A percentile compares a stretch with the other conserved stretches of the same genome.
These are phyloP conservation scores for Cercospora brassicicola DNA, from an alignment of 2,329 filamentous ascomycete species.

Conservation along the genomic window DNA sequence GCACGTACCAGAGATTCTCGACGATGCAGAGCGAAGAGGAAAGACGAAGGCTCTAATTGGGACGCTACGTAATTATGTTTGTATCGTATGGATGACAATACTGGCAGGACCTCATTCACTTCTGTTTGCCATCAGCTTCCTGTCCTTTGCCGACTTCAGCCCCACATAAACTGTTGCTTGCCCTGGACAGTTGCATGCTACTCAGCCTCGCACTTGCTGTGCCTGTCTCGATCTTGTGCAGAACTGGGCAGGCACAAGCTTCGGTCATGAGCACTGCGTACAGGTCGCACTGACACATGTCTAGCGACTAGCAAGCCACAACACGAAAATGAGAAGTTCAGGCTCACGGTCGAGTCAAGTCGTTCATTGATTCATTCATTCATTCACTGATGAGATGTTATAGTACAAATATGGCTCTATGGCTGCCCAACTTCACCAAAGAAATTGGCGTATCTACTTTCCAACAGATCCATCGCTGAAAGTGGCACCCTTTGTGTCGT, in stretches of 20 bases:
- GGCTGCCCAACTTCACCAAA: background rate
- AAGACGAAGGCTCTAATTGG: slow-evolving; percentile 3
- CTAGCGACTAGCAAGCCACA: background rate
- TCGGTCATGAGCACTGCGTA: background rate
- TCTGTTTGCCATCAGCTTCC: background rate
- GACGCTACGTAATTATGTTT: slow-evolving; percentile 28
- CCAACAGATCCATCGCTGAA: slow-evolving; percentile 26
- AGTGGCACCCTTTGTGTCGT: slow-evolving; percentile 40
- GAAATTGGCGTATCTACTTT: background rate
- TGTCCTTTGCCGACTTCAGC: background rate
- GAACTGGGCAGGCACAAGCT: background rate
- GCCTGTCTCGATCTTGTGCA: background rate
- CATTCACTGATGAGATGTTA: background rate
- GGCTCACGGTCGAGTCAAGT: background rate
- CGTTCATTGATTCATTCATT: background rate
- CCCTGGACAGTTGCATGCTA: background rate
- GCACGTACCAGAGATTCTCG: slow-evolving; percentile 14
- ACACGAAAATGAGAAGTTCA: background rate
- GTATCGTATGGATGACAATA: slow-evolving; percentile 22
- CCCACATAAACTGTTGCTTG: background rate
- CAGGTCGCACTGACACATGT: background rate
- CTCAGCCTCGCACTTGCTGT: background rate
- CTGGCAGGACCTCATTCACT: background rate
- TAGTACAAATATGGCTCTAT: background rate
- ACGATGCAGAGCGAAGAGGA: slow-evolving; percentile 6